phyloP scores from a whole-genome alignment of 208 protist genomes.

The Giardia duodenalis region DNA sequence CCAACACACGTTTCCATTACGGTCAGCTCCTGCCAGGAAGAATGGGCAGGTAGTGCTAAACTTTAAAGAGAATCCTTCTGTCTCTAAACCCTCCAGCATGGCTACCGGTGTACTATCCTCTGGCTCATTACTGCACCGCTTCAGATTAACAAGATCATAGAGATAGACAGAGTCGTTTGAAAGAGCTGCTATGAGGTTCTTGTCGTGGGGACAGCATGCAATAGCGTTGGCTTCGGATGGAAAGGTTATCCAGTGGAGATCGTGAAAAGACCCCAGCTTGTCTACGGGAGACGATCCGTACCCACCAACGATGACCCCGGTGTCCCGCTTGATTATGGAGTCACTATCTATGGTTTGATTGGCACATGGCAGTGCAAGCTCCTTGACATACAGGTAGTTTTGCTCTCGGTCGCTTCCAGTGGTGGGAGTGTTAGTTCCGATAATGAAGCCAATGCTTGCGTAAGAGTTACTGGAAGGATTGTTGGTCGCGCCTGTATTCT shows the following conservation, averaged over 20 bases:
- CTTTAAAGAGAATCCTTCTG: neutral
- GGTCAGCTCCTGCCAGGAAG: neutral
- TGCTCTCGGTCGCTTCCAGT: neutral
- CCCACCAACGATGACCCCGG: neutral
- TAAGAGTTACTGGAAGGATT: neutral
- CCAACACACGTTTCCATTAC: neutral
- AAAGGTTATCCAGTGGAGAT: neutral
- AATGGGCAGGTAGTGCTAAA: neutral
- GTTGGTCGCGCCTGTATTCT: too few relatives aligned
- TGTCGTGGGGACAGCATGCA: neutral
- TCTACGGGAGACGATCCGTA: neutral
- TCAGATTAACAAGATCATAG: neutral
- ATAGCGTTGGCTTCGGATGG: neutral
- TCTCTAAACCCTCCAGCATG: neutral
- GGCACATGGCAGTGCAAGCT: slow-evolving; percentile 14
- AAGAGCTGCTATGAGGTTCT: neutral
- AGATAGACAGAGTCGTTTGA: neutral
- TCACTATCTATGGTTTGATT: neutral
- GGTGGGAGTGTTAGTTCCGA: slow-evolving; percentile 7
- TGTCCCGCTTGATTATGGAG: neutral
- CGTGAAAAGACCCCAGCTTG: neutral
- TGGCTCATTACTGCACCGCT: neutral
- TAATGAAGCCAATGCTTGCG: neutral
- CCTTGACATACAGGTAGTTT: slow-evolving; percentile 4
- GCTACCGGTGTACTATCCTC: neutral